Evolutionary conservation across 345 rosid species (phyloP).

Genomic region (Barbarea vulgaris): DNA sequence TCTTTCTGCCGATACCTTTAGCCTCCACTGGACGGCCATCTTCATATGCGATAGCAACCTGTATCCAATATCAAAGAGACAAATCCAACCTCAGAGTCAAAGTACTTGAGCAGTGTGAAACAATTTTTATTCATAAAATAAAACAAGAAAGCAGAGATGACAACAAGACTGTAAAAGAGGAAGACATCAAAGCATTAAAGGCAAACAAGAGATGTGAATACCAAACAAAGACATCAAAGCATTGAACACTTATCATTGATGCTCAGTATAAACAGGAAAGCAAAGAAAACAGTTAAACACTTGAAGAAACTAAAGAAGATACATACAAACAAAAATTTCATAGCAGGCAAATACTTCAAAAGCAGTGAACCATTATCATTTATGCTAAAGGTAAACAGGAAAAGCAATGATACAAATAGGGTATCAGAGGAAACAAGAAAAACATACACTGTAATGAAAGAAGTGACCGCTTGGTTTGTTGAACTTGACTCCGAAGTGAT

Average conservation of each 20-base stretch:
- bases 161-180: too few relatives aligned
- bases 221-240: background rate
- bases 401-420: background rate
- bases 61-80: constrained; percentile 21
- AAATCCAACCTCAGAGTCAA: background rate
- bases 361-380: background rate
- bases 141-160: background rate
- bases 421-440: background rate
- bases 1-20: constrained; percentile 71
- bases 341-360: background rate
- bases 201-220: background rate
- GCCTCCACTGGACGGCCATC: constrained; percentile 84
- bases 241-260: background rate
- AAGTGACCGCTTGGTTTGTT: constrained; percentile 54
- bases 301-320: background rate
- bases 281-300: background rate
- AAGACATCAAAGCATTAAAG: background rate
- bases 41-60: constrained; percentile 74
- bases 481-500: constrained; percentile 79
- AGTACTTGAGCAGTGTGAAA: background rate
- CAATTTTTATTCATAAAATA: background rate
- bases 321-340: background rate
- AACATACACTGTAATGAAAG: constrained; percentile 75
- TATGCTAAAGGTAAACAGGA: background rate
- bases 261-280: background rate